phyloP scores from a whole-genome alignment of 2,329 filamentous ascomycete genomes.

The Lizonia empirigonia region DNA sequence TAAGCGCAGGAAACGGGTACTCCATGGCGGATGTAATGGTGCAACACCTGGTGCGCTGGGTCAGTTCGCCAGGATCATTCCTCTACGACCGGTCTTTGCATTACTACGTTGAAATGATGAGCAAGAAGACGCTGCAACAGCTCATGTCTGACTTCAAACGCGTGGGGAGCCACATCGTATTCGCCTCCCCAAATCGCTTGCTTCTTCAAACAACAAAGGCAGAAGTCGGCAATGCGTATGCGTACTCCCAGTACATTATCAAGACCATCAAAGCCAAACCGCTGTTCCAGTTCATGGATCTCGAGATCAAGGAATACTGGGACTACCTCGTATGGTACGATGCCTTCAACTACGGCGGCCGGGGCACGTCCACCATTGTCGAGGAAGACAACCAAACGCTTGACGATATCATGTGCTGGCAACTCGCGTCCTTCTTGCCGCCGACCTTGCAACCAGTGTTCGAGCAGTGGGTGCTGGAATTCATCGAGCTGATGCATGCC shows the following conservation, averaged over 20 bases:
- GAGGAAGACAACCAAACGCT: constrained; percentile 78
- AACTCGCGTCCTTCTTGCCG: constrained; percentile 89
- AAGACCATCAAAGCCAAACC: constrained; percentile 97
- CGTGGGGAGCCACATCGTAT: constrained; percentile 94
- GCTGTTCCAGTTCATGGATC: constrained; percentile 93
- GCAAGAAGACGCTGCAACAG: constrained; percentile 93
- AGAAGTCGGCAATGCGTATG: constrained; percentile 94
- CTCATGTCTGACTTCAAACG: constrained; percentile 96
- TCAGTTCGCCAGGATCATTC: constrained; percentile 89
- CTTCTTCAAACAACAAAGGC: constrained; percentile 95
- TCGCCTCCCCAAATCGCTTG: constrained; percentile 85
- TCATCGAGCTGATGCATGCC: constrained; percentile 90
- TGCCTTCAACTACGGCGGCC: constrained; percentile 97
- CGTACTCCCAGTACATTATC: constrained; percentile 96
- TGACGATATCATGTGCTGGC: constrained; percentile 98
- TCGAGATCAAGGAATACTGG: constrained; percentile 99
- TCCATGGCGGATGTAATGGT: constrained; percentile 98
- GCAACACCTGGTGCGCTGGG: constrained; percentile 95
- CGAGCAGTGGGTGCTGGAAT: constrained; percentile 91
- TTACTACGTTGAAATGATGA: constrained; percentile 99
- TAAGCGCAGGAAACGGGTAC: constrained; percentile 67
- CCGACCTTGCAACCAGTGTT: constrained; percentile 80
- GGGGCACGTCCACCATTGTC: constrained; percentile 82
- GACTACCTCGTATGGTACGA: constrained; percentile 99
- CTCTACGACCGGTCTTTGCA: constrained; percentile 94